Conservation (phyloP, 2,329 filamentous ascomycete species). For the Botrytis byssoidea region DNA sequence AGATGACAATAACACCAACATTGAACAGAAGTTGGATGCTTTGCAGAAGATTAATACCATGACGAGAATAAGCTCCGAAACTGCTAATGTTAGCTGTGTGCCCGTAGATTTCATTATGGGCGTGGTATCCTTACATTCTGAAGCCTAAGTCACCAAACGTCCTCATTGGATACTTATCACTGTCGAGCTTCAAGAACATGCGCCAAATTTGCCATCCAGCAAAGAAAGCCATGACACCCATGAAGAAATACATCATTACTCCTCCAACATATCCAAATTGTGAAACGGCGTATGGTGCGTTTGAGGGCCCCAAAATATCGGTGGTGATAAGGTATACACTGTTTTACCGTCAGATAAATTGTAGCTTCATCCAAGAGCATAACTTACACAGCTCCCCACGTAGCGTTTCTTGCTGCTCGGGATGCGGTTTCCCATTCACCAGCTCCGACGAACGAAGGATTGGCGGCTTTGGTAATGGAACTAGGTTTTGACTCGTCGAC, state of each 20-base stretch:
- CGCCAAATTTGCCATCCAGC: constrained; percentile 30
- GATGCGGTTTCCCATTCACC: constrained; percentile 48
- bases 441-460: not conserved
- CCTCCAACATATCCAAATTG: constrained; percentile 20
- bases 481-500: constrained; percentile 1
- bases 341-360: not conserved
- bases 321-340: constrained; percentile 36
- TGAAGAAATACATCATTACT: constrained; percentile 27
- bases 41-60: constrained; percentile 50
- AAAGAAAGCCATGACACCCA: constrained; percentile 30
- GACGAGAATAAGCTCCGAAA: constrained; percentile 46
- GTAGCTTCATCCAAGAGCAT: not conserved
- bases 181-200: constrained; percentile 31
- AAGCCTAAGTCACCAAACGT: constrained; percentile 42
- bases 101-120: not conserved
- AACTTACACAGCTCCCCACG: constrained; percentile 44
- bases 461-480: not conserved
- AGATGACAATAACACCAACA: constrained; percentile 52
- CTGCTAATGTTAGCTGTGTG: not conserved
- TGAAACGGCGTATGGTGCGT: constrained; percentile 17
- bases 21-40: constrained; percentile 49
- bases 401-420: constrained; percentile 47
- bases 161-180: constrained; percentile 26
- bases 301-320: constrained; percentile 27
- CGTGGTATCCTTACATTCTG: constrained; percentile 37